Evolutionary conservation across 2,329 filamentous ascomycete genomes (phyloP).

Genomic region (Fusarium sp.): DNA sequence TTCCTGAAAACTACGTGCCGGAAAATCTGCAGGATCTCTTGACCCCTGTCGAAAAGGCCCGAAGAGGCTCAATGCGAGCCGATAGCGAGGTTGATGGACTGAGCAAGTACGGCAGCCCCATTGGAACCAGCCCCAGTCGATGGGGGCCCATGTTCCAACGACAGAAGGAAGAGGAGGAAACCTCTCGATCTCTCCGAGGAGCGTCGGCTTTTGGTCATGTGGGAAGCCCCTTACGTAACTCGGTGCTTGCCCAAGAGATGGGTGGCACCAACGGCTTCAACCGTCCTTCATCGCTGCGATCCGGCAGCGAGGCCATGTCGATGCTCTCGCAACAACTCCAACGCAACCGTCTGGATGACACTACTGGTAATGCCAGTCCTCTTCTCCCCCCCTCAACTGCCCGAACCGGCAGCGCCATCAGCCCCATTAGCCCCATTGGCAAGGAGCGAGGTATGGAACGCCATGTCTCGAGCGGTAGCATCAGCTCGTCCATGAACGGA

Average conservation of each 20-base stretch:
- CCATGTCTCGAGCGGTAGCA: slow-evolving; percentile 70
- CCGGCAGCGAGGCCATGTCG: slow-evolving; percentile 66
- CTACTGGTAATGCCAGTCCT: slow-evolving; percentile 58
- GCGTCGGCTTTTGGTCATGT: slow-evolving; percentile 74
- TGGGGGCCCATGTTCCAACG: slow-evolving; percentile 73
- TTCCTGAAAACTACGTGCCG: slow-evolving; percentile 74
- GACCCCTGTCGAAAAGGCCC: slow-evolving; percentile 75
- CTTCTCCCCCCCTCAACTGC: slow-evolving; percentile 64
- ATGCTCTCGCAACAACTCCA: slow-evolving; percentile 73
- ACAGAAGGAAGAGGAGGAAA: slow-evolving; percentile 69
- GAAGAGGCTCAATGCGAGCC: slow-evolving; percentile 69
- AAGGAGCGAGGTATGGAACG: slow-evolving; percentile 63
- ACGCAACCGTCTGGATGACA: slow-evolving; percentile 66
- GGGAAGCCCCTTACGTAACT: slow-evolving; percentile 74
- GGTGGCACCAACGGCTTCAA: slow-evolving; percentile 55
- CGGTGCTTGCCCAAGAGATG: slow-evolving; percentile 68
- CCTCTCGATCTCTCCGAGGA: slow-evolving; percentile 52
- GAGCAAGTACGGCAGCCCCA: slow-evolving; percentile 72
- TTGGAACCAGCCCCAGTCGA: slow-evolving; percentile 69
- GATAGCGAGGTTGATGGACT: slow-evolving; percentile 66
- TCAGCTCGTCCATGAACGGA: slow-evolving; percentile 65
- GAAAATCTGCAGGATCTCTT: slow-evolving; percentile 75
- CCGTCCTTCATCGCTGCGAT: slow-evolving; percentile 55
- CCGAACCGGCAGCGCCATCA: slow-evolving; percentile 51
- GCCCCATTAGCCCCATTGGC: slow-evolving; percentile 54